phyloP scores from a whole-genome alignment of 805 yeast genomes.

The Nakazawaea ernobii region DNA sequence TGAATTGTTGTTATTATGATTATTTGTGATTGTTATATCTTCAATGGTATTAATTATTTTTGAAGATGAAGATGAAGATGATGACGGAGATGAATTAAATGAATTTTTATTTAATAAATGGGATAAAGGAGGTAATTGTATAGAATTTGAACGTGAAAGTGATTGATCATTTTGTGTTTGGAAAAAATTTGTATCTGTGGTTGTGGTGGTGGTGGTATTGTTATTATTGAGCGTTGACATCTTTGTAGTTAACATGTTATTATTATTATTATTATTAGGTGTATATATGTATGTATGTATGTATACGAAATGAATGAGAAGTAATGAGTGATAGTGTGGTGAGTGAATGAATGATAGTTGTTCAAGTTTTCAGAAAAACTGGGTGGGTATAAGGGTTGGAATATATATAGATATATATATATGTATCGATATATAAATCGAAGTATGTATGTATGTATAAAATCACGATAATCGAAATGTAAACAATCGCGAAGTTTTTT shows the following conservation, averaged over 20 bases:
- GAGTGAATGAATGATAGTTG: too few species aligned
- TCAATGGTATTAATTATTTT: background rate
- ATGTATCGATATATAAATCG: background rate
- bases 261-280: too few species aligned
- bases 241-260: background rate
- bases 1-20: background rate
- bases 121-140: slow-evolving; percentile 6
- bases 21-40: background rate
- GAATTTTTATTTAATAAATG: background rate
- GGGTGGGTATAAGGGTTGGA: background rate
- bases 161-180: background rate
- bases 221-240: background rate
- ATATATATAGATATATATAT: too few species aligned
- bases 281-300: too few species aligned
- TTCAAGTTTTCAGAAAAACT: too few species aligned
- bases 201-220: background rate
- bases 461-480: background rate
- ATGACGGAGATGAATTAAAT: background rate
- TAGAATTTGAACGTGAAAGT: background rate
- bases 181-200: background rate
- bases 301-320: background rate
- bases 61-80: background rate
- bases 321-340: too few species aligned
- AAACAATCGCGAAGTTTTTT: background rate
- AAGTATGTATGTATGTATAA: background rate